These are phyloP conservation scores for Clonostachys rosea DNA, from an alignment of 2,329 filamentous ascomycete genomes.

Conservation along the genomic window DNA sequence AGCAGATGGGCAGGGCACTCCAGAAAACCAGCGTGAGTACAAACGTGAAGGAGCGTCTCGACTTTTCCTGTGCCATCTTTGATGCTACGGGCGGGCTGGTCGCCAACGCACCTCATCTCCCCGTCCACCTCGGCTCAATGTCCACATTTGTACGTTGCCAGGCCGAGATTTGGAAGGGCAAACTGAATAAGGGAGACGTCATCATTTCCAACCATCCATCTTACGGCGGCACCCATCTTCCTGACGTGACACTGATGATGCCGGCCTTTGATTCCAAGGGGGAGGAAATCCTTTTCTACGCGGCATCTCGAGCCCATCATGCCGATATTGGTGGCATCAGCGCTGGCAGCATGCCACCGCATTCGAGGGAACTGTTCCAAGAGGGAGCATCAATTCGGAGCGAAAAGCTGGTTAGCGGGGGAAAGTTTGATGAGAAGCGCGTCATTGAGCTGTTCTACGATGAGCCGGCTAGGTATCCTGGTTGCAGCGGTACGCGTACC, in stretches of 20 bases:
- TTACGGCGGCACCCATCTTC: conserved; percentile 77
- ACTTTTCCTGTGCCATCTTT: conserved; percentile 80
- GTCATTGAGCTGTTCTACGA: conserved; percentile 69
- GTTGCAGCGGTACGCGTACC: conserved; percentile 74
- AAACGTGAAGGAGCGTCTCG: conserved; percentile 77
- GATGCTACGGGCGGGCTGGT: conserved; percentile 72
- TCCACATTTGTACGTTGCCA: conserved; percentile 76
- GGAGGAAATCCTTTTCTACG: conserved; percentile 75
- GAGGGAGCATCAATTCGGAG: conserved; percentile 61
- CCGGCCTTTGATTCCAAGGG: conserved; percentile 65
- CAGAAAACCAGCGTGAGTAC: conserved; percentile 79
- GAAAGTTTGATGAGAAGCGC: conserved; percentile 72
- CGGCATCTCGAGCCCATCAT: conserved; percentile 75
- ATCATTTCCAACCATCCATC: conserved; percentile 82
- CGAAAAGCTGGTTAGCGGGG: conserved; percentile 69
- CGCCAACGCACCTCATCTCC: conserved; percentile 75
- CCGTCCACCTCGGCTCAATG: conserved; percentile 79
- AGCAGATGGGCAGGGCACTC: conserved; percentile 76
- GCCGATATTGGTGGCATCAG: conserved; percentile 83
- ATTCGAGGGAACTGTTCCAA: conserved; percentile 59
- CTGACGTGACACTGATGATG: conserved; percentile 77
- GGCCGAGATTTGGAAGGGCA: conserved; percentile 74
- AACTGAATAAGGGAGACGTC: conserved; percentile 73
- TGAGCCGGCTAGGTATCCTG: conserved; percentile 69
- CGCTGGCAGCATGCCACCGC: conserved; percentile 76